Conservation (phyloP, 176 grass and related monocot genomes). For the Phragmites australis region DNA sequence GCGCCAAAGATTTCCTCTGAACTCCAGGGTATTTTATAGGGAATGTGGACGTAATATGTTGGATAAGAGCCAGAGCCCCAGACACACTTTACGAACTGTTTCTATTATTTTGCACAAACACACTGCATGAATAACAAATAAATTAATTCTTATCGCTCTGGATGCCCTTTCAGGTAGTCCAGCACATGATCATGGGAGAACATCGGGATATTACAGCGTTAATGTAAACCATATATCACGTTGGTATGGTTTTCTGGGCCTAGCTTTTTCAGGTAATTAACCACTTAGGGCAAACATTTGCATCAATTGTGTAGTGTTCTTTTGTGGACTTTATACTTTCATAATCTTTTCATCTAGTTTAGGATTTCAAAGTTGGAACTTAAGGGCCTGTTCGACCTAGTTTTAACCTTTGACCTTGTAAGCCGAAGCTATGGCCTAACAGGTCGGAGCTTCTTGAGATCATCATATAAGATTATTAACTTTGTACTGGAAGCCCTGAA, state of each 20-base stretch:
- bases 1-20: neutral
- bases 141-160: neutral
- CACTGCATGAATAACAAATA: neutral
- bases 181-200: constrained; percentile 4
- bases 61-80: neutral
- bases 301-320: neutral
- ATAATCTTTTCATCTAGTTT: neutral
- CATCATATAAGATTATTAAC: constrained; percentile 18
- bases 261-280: constrained; percentile 25
- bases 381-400: neutral
- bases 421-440: neutral
- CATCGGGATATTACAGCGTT: neutral
- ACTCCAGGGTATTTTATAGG: neutral
- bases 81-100: constrained; percentile 10
- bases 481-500: neutral
- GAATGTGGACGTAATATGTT: constrained; percentile 1
- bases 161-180: constrained; percentile 27
- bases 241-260: neutral
- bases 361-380: neutral
- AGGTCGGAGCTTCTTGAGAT: neutral
- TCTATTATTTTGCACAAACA: neutral
- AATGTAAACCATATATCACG: neutral
- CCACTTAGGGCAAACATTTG: neutral
- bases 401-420: neutral
- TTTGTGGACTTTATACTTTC: neutral